Percentiles rank a stretch among this genome's conserved stretches.
Evolutionary conservation across 1,284 basidiomycete species (phyloP).

Genomic region (Marasmius tenuissimus): DNA sequence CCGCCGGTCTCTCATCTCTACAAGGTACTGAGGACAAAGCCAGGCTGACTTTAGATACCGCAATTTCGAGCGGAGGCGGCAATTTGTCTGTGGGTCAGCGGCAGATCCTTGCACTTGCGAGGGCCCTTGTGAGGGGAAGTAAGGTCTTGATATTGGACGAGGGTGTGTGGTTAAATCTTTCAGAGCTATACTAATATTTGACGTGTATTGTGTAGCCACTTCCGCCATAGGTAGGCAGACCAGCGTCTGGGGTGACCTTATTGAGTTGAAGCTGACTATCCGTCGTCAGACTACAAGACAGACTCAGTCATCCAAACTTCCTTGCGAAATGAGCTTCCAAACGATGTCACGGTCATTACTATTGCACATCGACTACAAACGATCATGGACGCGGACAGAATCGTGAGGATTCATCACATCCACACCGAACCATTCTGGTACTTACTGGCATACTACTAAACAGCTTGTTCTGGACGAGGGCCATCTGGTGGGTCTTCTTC

Average conservation of each 20-base stretch:
- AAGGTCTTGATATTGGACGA: slow-evolving; percentile 64
- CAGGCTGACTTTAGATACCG: slow-evolving; percentile 50
- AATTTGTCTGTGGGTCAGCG: slow-evolving; percentile 32
- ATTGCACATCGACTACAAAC: slow-evolving; percentile 72
- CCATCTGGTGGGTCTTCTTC: slow-evolving; percentile 7
- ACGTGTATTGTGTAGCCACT: slow-evolving; percentile 35
- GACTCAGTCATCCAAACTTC: slow-evolving; percentile 61
- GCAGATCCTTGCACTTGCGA: slow-evolving; percentile 34
- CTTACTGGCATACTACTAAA: neutral
- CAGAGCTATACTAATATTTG: neutral
- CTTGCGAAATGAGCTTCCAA: slow-evolving; percentile 50
- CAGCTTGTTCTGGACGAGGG: slow-evolving; percentile 17
- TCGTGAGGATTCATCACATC: slow-evolving; percentile 20
- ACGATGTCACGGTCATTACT: slow-evolving; percentile 62
- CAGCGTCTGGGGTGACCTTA: neutral
- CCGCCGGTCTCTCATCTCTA: slow-evolving; percentile 54
- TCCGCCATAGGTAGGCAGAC: slow-evolving; percentile 46
- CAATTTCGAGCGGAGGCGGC: slow-evolving; percentile 54
- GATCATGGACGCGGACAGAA: slow-evolving; percentile 65
- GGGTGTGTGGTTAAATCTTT: slow-evolving; percentile 31
- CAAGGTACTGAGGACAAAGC: slow-evolving; percentile 51
- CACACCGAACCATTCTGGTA: slow-evolving; percentile 46
- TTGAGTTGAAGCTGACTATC: slow-evolving; percentile 14
- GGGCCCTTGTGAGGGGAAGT: slow-evolving; percentile 44
- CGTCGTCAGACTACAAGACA: slow-evolving; percentile 52